Percentiles rank a stretch among this genome's conserved stretches.
Conservation (phyloP, 257 asterid species). For the Scutellaria galericulata region DNA sequence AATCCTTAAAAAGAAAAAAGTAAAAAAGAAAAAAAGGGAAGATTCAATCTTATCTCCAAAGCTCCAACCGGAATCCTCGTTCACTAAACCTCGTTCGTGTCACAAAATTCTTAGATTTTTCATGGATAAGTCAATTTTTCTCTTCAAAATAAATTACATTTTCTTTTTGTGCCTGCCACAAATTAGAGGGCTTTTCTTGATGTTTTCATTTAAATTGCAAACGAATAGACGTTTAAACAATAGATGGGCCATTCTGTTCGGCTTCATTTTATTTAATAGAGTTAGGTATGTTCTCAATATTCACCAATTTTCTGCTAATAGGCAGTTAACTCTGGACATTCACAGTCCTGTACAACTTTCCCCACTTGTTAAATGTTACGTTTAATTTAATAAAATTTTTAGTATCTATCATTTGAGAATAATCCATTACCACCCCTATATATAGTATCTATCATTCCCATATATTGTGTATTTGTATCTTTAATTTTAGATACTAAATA, state of each 20-base stretch:
- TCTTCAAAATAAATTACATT: not conserved
- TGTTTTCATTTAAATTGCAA: not conserved
- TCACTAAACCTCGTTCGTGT: not conserved
- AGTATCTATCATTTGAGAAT: too few species aligned
- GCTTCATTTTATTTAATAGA: not conserved
- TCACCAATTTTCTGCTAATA: not conserved
- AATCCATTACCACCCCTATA: too few species aligned
- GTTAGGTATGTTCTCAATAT: conserved; percentile 2
- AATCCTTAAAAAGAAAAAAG: too few species aligned
- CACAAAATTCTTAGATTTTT: not conserved
- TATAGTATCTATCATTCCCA: too few species aligned
- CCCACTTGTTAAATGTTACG: not conserved
- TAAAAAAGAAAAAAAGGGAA: not conserved
- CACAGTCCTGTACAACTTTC: not conserved
- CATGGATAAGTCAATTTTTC: not conserved
- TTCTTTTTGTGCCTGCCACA: not conserved
- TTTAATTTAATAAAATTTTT: too few species aligned
- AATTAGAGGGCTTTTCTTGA: conserved; percentile 4
- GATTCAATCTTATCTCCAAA: not conserved
- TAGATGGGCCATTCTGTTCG: conserved; percentile 2
- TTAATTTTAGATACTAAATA: too few species aligned
- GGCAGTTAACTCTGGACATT: not conserved
- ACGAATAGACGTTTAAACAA: conserved; percentile 22
- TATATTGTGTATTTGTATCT: too few species aligned
- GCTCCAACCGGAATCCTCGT: not conserved